phyloP scores from a whole-genome alignment of 228 moss, liverwort and hornwort genomes.

The Sphagnum magellanicum region DNA sequence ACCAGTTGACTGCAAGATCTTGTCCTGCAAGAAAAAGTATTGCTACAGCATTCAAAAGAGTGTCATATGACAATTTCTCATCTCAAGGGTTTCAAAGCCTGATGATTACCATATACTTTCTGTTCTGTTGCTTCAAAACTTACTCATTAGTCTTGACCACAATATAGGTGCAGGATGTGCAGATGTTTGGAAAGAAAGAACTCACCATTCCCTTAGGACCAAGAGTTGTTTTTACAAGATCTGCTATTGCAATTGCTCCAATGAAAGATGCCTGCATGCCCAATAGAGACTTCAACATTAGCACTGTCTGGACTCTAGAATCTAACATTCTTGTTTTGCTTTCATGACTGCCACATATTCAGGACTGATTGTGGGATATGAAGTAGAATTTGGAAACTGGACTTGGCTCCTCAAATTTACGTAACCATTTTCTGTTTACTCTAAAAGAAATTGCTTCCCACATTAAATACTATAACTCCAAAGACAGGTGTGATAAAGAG shows the following conservation, averaged over 20 bases:
- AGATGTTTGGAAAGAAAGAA: neutral
- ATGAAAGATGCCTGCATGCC: constrained; percentile 86
- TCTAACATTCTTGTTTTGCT: too few relatives aligned
- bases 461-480: too few relatives aligned
- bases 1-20: constrained; percentile 93
- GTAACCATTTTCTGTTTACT: neutral
- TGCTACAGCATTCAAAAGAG: too few relatives aligned
- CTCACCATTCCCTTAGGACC: constrained; percentile 98
- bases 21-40: constrained; percentile 43
- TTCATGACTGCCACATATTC: neutral
- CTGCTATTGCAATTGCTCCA: constrained; percentile 97
- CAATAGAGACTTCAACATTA: neutral
- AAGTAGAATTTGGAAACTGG: neutral
- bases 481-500: neutral
- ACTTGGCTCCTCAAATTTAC: neutral
- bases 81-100: too few relatives aligned
- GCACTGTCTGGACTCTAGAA: too few relatives aligned
- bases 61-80: too few relatives aligned
- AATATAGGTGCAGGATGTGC: neutral
- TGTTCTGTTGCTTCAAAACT: too few relatives aligned
- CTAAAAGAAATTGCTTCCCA: too few relatives aligned
- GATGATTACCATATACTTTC: too few relatives aligned
- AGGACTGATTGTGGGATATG: neutral
- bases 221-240: constrained; percentile 92
- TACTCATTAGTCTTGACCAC: too few relatives aligned